Evolutionary conservation across 176 grass and related monocot species (phyloP), one percentile per base, ranked within the genome.

Genomic region (Urochloa ruziziensis): DNA sequence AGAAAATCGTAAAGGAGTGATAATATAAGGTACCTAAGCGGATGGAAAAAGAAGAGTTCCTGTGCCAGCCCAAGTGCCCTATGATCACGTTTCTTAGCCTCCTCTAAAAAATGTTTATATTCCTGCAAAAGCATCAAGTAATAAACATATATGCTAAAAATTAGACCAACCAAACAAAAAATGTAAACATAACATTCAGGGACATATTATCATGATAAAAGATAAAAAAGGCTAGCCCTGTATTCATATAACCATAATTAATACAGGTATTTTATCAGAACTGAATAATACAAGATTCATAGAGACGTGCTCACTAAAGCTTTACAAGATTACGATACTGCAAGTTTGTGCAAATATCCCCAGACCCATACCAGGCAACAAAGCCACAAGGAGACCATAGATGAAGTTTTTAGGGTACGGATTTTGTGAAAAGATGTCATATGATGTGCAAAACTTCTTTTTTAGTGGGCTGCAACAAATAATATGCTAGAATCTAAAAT

Each of bases 1-100:
- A 44, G 33, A 66, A 62, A 19, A 53, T 37, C 78, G 85, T 70
- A 84, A 69, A 47, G 70, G 19, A 58, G 53, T 10, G 44, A 3
- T 6, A n/a, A n/a, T n/a, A n/a, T n/a, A 88, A 51, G 35, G 13
- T 88, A 98, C 96, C 96, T 99, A 78, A 99, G 96, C 58, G 62
- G 93, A 93, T 99, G 93, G 89, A 99, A 99, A 89, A 99, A 99
- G 93, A 99, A 99, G 87, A 99, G 96, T 33, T 99, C 93, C 54
- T 99, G 96, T 40, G 90, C 74, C 80, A 84, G 89, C 79, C 96
- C 96, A 32, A 99, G 62, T 69, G 94, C 39, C 63, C 96, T 99
- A 81, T 99, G 96, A 83, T 99, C 96, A 15, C 91, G 91, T 88
- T 99, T 99, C 83, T 99, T 99, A 63, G 96, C 96, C 81, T 99